These are phyloP conservation scores for Penicillium desertorum DNA, from an alignment of 495 filamentous ascomycete genomes.

Conservation along the genomic window DNA sequence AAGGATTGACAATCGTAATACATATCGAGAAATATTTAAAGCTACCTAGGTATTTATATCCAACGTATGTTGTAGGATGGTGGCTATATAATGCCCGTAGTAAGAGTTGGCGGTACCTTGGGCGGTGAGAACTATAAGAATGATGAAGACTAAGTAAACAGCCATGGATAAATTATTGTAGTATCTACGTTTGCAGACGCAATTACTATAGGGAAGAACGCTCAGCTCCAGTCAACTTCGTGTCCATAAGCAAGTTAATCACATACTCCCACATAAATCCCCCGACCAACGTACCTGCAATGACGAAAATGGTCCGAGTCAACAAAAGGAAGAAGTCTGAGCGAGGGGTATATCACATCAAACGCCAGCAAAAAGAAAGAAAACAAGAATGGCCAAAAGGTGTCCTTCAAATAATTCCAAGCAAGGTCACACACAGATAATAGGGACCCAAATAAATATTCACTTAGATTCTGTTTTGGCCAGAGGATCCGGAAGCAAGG, in stretches of 20 bases:
- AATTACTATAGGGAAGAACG: background rate
- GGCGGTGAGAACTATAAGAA: background rate
- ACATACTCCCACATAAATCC: constrained; percentile 20
- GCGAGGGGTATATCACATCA: constrained; percentile 51
- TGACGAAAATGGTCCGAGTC: constrained; percentile 19
- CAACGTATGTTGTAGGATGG: background rate
- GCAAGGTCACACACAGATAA: constrained; percentile 8
- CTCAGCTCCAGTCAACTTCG: constrained; percentile 8
- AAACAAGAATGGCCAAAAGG: constrained; percentile 15
- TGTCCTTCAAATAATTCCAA: constrained; percentile 9
- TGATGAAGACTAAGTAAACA: background rate
- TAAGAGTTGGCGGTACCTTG: background rate
- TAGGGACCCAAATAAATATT: constrained; percentile 1
- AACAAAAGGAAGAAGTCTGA: constrained; percentile 29
- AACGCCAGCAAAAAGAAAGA: constrained; percentile 37
- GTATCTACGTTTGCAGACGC: background rate
- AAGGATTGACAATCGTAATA: background rate
- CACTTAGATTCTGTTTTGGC: constrained; percentile 28
- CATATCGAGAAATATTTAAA: background rate
- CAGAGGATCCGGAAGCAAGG: constrained; percentile 32
- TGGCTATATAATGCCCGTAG: background rate
- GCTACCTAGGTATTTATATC: background rate
- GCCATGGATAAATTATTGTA: background rate
- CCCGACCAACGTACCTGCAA: constrained; percentile 26
- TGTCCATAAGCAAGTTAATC: constrained; percentile 15